Percentiles rank a stretch among this genome's conserved stretches.
Conservation (phyloP, 805 yeast species). For the Saccharomycopsis synnaedendra region DNA sequence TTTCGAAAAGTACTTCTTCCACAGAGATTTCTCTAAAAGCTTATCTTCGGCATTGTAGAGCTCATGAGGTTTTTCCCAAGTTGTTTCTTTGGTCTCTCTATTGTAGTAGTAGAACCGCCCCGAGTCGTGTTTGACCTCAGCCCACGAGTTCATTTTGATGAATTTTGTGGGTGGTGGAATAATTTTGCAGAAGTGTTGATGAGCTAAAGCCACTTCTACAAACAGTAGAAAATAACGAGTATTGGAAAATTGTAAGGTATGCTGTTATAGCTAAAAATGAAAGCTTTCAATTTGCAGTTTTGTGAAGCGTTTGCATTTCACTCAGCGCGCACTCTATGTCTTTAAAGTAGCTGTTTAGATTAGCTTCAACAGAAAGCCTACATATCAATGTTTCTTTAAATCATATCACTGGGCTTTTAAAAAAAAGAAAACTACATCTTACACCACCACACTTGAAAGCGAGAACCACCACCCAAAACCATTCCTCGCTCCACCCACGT, state of each 20-base stretch:
- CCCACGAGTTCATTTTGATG: conserved; percentile 34
- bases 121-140: conserved; percentile 40
- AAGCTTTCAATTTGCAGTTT: too few species aligned
- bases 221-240: neutral
- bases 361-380: too few species aligned
- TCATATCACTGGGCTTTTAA: too few species aligned
- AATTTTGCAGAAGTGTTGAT: neutral
- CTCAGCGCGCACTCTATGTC: too few species aligned
- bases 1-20: conserved; percentile 37
- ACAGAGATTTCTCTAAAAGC: conserved; percentile 40
- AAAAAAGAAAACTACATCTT: too few species aligned
- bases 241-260: neutral
- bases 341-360: too few species aligned
- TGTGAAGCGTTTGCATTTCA: too few species aligned
- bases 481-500: too few species aligned
- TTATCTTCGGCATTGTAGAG: conserved; percentile 29
- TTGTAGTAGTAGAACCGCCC: conserved; percentile 70
- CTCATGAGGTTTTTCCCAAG: conserved; percentile 73
- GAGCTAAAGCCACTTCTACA: neutral
- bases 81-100: conserved; percentile 49
- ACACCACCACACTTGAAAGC: too few species aligned
- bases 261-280: too few species aligned
- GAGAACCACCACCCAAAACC: too few species aligned
- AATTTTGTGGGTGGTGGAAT: neutral
- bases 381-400: too few species aligned